These are phyloP conservation scores for Pelargonium cotyledonis DNA, from an alignment of 441 rosid genomes.

Conservation along the genomic window DNA sequence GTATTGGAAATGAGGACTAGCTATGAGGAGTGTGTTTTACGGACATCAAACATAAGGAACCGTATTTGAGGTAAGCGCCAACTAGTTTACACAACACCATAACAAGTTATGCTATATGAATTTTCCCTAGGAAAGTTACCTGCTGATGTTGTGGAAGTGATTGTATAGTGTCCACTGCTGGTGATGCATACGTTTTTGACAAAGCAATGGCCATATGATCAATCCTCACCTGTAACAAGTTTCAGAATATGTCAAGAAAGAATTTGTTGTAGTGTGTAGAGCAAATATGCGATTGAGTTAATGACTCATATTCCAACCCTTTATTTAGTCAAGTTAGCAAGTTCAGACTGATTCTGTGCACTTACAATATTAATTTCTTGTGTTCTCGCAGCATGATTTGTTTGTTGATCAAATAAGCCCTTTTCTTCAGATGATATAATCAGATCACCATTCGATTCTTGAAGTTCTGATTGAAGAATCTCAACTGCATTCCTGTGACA, in stretches of 20 bases:
- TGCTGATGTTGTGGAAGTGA: constrained; percentile 97
- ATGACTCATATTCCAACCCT: no score
- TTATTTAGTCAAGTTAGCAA: neutral
- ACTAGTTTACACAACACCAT: neutral
- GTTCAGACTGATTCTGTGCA: neutral
- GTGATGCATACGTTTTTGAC: constrained; percentile 73
- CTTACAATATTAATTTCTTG: constrained; percentile 19
- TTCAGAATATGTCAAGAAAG: neutral
- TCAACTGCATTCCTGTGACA: constrained; percentile 71
- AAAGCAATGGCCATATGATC: constrained; percentile 82
- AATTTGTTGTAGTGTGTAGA: neutral
- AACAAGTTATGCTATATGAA: neutral
- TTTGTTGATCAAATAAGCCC: constrained; percentile 4
- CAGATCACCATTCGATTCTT: constrained; percentile 28
- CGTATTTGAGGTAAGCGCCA: neutral
- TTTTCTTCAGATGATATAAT: constrained; percentile 1
- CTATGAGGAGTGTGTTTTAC: no score
- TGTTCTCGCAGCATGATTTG: neutral
- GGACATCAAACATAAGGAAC: neutral
- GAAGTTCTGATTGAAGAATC: constrained; percentile 61
- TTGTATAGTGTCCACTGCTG: constrained; percentile 70
- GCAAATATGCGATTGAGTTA: neutral
- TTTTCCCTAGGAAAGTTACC: constrained; percentile 35
- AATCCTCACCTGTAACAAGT: constrained; percentile 53
- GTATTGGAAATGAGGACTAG: neutral